These are phyloP conservation scores for Epichloe typhina DNA, from an alignment of 2,329 filamentous ascomycete genomes.

Conservation along the genomic window DNA sequence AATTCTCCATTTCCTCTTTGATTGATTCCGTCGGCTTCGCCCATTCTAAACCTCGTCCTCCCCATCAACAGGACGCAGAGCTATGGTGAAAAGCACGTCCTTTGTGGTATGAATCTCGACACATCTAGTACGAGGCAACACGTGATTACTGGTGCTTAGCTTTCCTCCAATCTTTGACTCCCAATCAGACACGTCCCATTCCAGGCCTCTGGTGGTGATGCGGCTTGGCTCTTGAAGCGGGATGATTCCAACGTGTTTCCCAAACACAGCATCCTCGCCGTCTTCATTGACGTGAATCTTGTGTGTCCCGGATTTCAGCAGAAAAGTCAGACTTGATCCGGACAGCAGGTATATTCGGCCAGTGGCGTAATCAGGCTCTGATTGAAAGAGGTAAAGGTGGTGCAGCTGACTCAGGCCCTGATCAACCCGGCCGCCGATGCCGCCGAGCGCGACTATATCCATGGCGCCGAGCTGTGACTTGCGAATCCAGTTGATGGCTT, in stretches of 20 bases:
- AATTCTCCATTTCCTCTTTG: not conserved
- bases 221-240: conserved; percentile 65
- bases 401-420: conserved; percentile 84
- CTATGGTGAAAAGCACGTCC: conserved; percentile 63
- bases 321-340: conserved; percentile 61
- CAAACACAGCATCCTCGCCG: conserved; percentile 42
- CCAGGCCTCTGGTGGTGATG: conserved; percentile 69
- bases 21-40: not conserved
- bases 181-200: conserved; percentile 87
- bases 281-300: conserved; percentile 48
- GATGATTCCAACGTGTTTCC: conserved; percentile 72
- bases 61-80: conserved; percentile 31
- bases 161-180: conserved; percentile 59
- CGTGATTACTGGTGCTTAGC: conserved; percentile 71
- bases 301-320: conserved; percentile 59
- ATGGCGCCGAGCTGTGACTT: conserved; percentile 19
- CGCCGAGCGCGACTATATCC: conserved; percentile 71
- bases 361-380: conserved; percentile 30
- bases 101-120: conserved; percentile 50
- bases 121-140: conserved; percentile 42
- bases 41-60: conserved; percentile 17
- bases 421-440: conserved; percentile 80
- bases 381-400: conserved; percentile 58
- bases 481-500: conserved; percentile 54
- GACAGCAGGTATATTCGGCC: conserved; percentile 68